A percentile compares a stretch with the other conserved stretches of the same genome.
These are phyloP conservation scores for Hypoxylon sp. DNA, from an alignment of 2,329 filamentous ascomycete genomes.

Conservation along the genomic window DNA sequence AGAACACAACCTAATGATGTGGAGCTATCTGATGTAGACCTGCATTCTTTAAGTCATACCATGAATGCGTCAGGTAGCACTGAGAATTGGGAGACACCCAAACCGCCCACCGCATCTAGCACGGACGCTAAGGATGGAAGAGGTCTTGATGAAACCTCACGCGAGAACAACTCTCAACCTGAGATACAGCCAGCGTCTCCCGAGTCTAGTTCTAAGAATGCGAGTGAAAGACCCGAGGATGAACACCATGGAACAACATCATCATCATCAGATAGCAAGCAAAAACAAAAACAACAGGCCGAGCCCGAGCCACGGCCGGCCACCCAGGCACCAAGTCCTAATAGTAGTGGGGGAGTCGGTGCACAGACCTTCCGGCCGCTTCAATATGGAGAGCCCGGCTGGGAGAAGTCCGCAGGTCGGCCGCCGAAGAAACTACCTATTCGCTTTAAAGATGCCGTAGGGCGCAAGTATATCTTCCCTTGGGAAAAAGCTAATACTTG, in stretches of 20 bases:
- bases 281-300: conserved; percentile 42
- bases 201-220: conserved; percentile 1
- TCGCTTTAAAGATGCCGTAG: conserved; percentile 76
- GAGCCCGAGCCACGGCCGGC: conserved; percentile 11
- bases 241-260: conserved; percentile 13
- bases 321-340: neutral
- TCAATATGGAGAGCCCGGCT: conserved; percentile 46
- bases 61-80: conserved; percentile 7
- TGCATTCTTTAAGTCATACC: neutral
- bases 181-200: conserved; percentile 1
- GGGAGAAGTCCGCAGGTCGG: conserved; percentile 48
- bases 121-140: neutral
- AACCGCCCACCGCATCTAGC: neutral
- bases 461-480: conserved; percentile 75
- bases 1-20: conserved; percentile 3
- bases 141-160: neutral
- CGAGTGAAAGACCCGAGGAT: conserved; percentile 6
- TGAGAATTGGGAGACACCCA: conserved; percentile 4
- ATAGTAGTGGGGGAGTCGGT: conserved; percentile 15
- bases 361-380: conserved; percentile 39
- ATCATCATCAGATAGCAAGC: conserved; percentile 25
- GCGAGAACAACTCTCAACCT: conserved; percentile 5
- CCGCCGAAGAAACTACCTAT: conserved; percentile 64
- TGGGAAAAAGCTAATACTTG: conserved; percentile 76
- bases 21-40: conserved; percentile 5